A percentile compares a stretch with the other conserved stretches of the same genome.
These are phyloP conservation scores for Malus fusca DNA, from an alignment of 306 rosid species.

Conservation along the genomic window DNA sequence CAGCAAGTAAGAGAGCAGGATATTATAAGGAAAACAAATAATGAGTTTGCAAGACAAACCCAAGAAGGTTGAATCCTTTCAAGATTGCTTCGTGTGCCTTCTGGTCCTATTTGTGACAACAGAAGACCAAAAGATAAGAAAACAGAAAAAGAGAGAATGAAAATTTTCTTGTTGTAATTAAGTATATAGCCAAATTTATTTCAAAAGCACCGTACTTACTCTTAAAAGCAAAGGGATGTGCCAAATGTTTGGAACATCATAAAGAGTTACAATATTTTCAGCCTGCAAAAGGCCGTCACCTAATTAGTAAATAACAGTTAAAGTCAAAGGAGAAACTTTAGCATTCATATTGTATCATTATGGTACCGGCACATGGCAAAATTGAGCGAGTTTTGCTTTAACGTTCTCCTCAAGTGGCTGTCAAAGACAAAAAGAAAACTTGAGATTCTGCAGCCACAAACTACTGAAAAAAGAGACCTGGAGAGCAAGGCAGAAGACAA, in stretches of 20 bases:
- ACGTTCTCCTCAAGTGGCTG: slow-evolving; percentile 69
- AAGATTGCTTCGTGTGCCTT: slow-evolving; percentile 82
- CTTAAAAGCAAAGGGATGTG: slow-evolving; percentile 69
- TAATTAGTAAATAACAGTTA: neutral
- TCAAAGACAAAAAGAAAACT: slow-evolving; percentile 11
- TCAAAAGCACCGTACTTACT: slow-evolving; percentile 36
- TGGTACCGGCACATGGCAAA: slow-evolving; percentile 80
- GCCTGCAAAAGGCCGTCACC: slow-evolving; percentile 34
- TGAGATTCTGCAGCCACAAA: slow-evolving; percentile 6
- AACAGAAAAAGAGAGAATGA: neutral
- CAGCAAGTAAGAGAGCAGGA: neutral
- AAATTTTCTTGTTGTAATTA: neutral
- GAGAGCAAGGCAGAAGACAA: slow-evolving; percentile 13
- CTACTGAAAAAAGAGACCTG: neutral
- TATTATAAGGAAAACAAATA: slow-evolving; percentile 10
- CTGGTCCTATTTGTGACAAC: slow-evolving; percentile 54
- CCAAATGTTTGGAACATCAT: slow-evolving; percentile 89
- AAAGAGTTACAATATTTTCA: slow-evolving; percentile 59
- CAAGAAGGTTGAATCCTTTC: slow-evolving; percentile 62
- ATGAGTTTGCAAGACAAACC: slow-evolving; percentile 46
- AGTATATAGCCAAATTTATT: neutral
- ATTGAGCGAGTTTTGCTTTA: slow-evolving; percentile 70
- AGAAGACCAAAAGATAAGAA: neutral
- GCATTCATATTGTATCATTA: neutral
- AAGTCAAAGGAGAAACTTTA: slow-evolving; percentile 12